These are phyloP conservation scores for Climacium dendroides DNA, from an alignment of 225 moss, liverwort and hornwort genomes.

Conservation along the genomic window DNA sequence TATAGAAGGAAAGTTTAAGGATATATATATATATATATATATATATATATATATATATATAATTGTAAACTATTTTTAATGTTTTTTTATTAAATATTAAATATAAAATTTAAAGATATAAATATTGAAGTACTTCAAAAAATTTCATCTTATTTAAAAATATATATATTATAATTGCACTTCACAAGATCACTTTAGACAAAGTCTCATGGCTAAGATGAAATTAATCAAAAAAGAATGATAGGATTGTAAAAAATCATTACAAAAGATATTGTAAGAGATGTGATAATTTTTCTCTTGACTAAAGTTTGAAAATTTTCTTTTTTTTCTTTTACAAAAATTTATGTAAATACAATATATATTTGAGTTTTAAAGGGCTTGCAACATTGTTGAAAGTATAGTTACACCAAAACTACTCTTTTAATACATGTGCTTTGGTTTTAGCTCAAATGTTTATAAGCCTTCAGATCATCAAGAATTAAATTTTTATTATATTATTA, in stretches of 20 bases:
- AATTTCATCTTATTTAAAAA: background rate
- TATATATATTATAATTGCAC: no score
- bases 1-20: no score
- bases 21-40: no score
- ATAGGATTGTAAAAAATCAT: background rate
- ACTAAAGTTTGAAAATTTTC: background rate
- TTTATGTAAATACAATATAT: background rate
- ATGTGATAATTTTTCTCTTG: background rate
- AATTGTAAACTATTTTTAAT: background rate
- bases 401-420: background rate
- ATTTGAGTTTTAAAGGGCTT: background rate
- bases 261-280: no score
- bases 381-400: background rate
- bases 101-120: no score
- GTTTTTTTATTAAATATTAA: background rate
- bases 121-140: no score
- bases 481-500: background rate
- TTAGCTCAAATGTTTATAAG: background rate
- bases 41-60: no score
- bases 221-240: no score
- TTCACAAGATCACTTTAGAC: rapidly evolving
- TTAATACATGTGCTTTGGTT: background rate
- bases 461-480: background rate
- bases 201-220: background rate
- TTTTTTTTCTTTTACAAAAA: background rate